Conservation (phyloP, 495 filamentous ascomycete genomes). For the Rostrohypoxylon terebratum region DNA sequence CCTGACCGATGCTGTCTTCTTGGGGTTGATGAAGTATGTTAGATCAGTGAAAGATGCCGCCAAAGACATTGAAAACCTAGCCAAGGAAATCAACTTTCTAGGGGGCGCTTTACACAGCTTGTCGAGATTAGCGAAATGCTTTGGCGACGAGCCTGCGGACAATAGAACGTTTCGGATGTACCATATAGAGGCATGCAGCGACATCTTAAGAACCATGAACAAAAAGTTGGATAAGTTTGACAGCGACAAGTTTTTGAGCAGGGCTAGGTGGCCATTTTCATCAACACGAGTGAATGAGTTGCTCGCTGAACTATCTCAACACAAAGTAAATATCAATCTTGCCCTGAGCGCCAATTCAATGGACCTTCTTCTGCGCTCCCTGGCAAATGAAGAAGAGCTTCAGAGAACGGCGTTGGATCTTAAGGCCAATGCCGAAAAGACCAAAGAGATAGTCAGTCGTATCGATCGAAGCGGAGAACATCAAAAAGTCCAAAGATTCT, state of each 20-base stretch:
- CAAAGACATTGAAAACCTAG: constrained; percentile 40
- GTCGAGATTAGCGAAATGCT: constrained; percentile 34
- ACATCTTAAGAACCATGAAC: not conserved
- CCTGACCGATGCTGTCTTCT: constrained; percentile 50
- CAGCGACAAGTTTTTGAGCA: not conserved
- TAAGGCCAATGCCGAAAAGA: constrained; percentile 16
- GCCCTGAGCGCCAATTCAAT: constrained; percentile 50
- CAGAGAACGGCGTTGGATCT: constrained; percentile 16
- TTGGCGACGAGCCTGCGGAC: constrained; percentile 40
- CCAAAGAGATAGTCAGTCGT: constrained; percentile 35
- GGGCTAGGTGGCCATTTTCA: constrained; percentile 24
- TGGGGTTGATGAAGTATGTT: constrained; percentile 47
- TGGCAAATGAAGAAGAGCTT: constrained; percentile 26
- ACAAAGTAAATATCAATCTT: constrained; percentile 48
- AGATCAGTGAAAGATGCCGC: constrained; percentile 48
- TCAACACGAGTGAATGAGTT: constrained; percentile 41
- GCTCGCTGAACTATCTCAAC: constrained; percentile 43
- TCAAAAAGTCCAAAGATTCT: constrained; percentile 45
- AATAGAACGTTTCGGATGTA: not conserved
- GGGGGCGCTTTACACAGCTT: constrained; percentile 51
- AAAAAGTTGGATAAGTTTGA: constrained; percentile 18
- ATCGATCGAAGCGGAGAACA: constrained; percentile 39
- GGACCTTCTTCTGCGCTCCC: constrained; percentile 28
- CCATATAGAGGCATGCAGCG: constrained; percentile 22
- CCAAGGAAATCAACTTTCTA: constrained; percentile 41